Percentiles rank a stretch among this genome's conserved stretches.
Evolutionary conservation across 1,284 basidiomycete species (phyloP).

Genomic region (Gomphus bonarii): DNA sequence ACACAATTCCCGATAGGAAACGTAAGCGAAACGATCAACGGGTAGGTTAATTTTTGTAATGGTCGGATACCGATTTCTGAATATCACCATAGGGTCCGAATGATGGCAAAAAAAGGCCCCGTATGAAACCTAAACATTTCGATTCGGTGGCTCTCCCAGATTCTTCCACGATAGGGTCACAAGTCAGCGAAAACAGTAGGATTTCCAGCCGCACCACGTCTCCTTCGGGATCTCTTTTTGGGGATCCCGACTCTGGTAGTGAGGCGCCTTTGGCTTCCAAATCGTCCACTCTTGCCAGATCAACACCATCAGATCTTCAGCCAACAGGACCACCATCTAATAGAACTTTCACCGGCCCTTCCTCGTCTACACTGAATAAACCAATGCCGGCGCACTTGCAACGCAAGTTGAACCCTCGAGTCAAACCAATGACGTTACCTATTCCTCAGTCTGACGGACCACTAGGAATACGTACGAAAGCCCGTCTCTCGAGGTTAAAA

Average conservation of each 20-base stretch:
- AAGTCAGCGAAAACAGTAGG: no score
- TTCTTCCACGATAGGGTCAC: neutral
- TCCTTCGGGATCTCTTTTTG: neutral
- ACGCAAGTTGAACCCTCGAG: constrained; percentile 4
- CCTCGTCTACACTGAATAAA: neutral
- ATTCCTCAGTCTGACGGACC: neutral
- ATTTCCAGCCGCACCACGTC: neutral
- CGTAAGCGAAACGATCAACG: neutral
- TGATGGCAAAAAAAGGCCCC: neutral
- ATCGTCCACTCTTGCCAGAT: neutral
- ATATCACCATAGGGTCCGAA: neutral
- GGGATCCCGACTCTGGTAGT: neutral
- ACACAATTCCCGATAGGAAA: neutral
- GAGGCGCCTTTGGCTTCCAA: neutral
- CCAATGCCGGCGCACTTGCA: constrained; percentile 2
- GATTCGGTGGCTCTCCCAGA: neutral
- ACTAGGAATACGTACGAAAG: constrained; percentile 4
- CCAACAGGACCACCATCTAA: neutral
- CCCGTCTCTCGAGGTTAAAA: neutral
- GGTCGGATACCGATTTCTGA: neutral
- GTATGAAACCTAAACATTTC: neutral
- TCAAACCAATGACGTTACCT: constrained; percentile 1
- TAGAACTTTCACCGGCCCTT: neutral
- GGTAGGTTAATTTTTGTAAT: neutral
- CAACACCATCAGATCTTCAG: neutral